Base-by-base conservation (phyloP, 1,139 yeast species). In the Geotrichum europaeum region DNA sequence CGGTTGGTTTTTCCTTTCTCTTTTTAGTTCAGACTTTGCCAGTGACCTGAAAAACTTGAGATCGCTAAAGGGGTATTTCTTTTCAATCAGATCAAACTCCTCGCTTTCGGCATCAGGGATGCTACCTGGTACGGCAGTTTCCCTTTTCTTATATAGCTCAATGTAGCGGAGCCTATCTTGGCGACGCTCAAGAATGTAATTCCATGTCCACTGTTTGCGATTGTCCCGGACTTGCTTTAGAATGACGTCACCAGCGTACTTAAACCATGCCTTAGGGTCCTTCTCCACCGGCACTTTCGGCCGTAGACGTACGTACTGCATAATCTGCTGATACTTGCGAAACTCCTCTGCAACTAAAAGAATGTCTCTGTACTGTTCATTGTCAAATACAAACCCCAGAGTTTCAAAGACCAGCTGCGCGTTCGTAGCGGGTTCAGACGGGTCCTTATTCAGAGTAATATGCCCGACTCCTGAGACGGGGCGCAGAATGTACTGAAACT, bases 381-480 rank as follows among this genome's bases (percentile, higher is more conserved):
- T 84, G 71, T 92, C 95, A 63, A 94, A 76, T 59, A 87, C 91
- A 25, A 95, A 77, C n/a, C 96, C 89, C 67, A 94, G 86, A 69
- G 92, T 96, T 62, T 92, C 92, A 71, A 92, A 94, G 63, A 85
- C 81, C 56, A 94, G 76, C 63, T 89, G 89, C 0, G 94, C 83
- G 57, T 83, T 82, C 20, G 89, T 79, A 70, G 88, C 95, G 1
- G 99, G 97, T 15, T 51, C 59, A 12, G 40, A 45, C 53, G 84
- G 86, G 1, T 95, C 95, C 70, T 94, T 95, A 73, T 89, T 89
- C 34, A 94, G 77, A 0, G 94, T 86, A 52, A 95, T 74, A 68
- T 86, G 87, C 36, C 98, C 98, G 53, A 79, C 78, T 40, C 99
- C 99, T 7, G 91, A 84, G 0, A 94, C 96, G 0, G 99, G 99